Conservation (phyloP, 2,329 filamentous ascomycete genomes). For the Sporothrix variecibatus region DNA sequence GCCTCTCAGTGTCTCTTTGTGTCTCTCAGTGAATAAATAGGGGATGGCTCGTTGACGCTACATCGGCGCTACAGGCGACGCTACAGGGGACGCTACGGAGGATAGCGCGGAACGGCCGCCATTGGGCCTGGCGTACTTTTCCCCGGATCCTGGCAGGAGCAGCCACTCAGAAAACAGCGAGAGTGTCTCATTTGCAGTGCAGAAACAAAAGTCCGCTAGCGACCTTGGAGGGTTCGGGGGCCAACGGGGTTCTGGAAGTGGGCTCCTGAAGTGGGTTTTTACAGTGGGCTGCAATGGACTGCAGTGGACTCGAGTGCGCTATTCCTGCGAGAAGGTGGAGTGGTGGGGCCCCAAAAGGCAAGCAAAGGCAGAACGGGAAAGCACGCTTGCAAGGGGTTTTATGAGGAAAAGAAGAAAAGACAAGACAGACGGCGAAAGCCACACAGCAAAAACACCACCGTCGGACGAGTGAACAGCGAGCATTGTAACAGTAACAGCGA, state of each 20-base stretch:
- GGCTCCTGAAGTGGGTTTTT: background rate
- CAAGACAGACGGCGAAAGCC: background rate
- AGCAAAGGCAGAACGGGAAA: background rate
- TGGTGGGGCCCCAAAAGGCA: background rate
- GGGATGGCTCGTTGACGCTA: background rate
- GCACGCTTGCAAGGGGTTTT: background rate
- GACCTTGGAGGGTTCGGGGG: background rate
- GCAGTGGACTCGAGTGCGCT: background rate
- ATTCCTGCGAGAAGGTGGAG: conserved; percentile 3
- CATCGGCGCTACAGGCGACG: background rate
- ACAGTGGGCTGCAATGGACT: background rate
- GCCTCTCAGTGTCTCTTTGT: no score
- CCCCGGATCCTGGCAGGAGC: background rate
- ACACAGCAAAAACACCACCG: background rate
- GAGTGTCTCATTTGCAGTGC: background rate
- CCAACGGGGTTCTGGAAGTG: background rate
- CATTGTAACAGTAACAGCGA: background rate
- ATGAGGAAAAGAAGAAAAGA: background rate
- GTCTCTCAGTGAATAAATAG: background rate
- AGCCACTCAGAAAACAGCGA: background rate
- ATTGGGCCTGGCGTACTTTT: background rate
- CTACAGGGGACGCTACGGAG: background rate
- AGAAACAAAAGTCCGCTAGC: background rate
- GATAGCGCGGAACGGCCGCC: background rate
- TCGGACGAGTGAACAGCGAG: background rate